Base-by-base conservation (phyloP, 176 grass and related monocot genomes). In the barley (Hordeum vulgare) region DNA sequence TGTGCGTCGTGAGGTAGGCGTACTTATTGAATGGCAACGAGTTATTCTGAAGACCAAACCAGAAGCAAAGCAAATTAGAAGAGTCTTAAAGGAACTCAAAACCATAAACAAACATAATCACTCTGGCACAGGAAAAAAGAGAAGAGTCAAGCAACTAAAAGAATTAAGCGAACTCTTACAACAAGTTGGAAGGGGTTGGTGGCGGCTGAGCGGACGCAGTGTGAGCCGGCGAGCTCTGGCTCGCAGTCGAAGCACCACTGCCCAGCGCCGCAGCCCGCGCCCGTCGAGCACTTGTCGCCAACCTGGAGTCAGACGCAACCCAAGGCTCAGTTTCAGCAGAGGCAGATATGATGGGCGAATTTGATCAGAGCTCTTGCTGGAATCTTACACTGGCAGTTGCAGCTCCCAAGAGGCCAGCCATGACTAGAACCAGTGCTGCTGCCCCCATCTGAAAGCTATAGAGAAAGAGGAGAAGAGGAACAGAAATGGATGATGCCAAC, bases 11-110 rank as follows among this genome's bases (percentile, higher is more conserved):
- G 45, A 94, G 94, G 85, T 81, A 97, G 28, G 94, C 90, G 66
- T 97, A 97, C 40, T 97, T 97, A 76, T 97, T 97, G 86, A 94
- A 97, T 18, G 94, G 88, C 83, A 97, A 40, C 34, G 94, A 97
- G 40, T 89, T 92, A 37, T 97, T 94, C 94, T 97, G 88, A 28
- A 57, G 15, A 83, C 8, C 11, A 79, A 36, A 76, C 6, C 31
- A 33, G 4, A 88, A 61, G 47, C 34, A 81, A 76, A 47, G 73
- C 58, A 1, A 3, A 80, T 78, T 63, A 9, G 47, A 15, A 10
- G 12, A 14, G 23, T 13, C 45, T 28, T 18, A 41, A 8, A 29
- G 15, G n/a, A 67, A 60, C 15, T 36, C 11, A 75, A 41, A 84
- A 80, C 49, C 10, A 23, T 25, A 33, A 66, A 9, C 66, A 8